Percentiles rank a stretch among this genome's conserved stretches.
These are phyloP conservation scores for Yamadazyma songkhlaensis DNA, from an alignment of 1,139 yeast species.

Conservation along the genomic window DNA sequence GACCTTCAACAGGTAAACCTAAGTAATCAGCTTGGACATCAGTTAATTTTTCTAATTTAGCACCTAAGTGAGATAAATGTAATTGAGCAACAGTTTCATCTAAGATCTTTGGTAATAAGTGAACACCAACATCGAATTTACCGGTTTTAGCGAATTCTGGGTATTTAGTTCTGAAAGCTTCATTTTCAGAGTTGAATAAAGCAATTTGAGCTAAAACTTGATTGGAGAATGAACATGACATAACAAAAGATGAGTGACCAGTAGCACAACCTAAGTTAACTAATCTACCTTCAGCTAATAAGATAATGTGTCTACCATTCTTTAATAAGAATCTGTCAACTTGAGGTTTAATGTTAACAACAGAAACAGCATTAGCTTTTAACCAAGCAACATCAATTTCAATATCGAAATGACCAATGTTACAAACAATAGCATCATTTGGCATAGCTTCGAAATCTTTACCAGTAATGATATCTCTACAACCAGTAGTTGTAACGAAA, in stretches of 20 bases:
- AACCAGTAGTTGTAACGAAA: conserved; percentile 99
- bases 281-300: conserved; percentile 99
- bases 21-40: conserved; percentile 91
- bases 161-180: conserved; percentile 72
- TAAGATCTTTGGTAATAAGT: conserved; percentile 95
- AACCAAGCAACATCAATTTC: conserved; percentile 99
- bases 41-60: conserved; percentile 76
- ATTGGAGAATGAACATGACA: conserved; percentile 99
- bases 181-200: conserved; percentile 86
- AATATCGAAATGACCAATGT: conserved; percentile 99
- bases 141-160: conserved; percentile 94
- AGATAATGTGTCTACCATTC: conserved; percentile 90
- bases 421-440: conserved; percentile 99
- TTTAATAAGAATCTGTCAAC: conserved; percentile 95
- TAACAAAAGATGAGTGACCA: conserved; percentile 98
- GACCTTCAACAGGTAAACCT: conserved; percentile 92
- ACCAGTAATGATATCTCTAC: conserved; percentile 96
- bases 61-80: conserved; percentile 96
- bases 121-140: conserved; percentile 90
- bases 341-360: conserved; percentile 97
- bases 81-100: conserved; percentile 99
- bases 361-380: conserved; percentile 85
- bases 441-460: conserved; percentile 91
- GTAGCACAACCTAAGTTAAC: conserved; percentile 99
- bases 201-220: conserved; percentile 99